Percentiles rank a stretch among this genome's conserved stretches.
Evolutionary conservation across 495 filamentous ascomycete genomes (phyloP).

Genomic region (Lepraria neglecta): DNA sequence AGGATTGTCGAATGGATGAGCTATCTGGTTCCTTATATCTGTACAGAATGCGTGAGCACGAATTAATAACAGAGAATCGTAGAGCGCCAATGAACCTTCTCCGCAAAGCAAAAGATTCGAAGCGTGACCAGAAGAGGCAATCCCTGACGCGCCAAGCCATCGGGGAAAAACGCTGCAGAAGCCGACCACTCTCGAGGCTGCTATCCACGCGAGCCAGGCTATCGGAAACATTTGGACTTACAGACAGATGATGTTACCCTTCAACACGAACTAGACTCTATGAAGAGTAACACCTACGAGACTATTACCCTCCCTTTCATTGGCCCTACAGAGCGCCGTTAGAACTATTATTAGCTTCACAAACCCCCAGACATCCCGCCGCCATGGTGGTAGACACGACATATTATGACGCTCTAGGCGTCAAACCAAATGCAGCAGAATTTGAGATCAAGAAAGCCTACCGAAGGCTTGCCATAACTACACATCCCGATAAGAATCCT

Average conservation of each 20-base stretch:
- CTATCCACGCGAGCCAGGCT: neutral
- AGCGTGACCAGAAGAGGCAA: neutral
- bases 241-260: neutral
- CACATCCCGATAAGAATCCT: slow-evolving; percentile 94
- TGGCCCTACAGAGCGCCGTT: neutral
- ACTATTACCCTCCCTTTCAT: neutral
- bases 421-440: slow-evolving; percentile 81
- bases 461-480: slow-evolving; percentile 82
- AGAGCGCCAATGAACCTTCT: slow-evolving; percentile 8
- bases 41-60: neutral
- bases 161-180: neutral
- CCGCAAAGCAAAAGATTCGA: slow-evolving; percentile 5
- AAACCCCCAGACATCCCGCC: slow-evolving; percentile 40
- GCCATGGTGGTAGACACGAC: slow-evolving; percentile 77
- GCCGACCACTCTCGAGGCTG: slow-evolving; percentile 15
- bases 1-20: neutral
- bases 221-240: neutral
- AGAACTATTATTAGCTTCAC: neutral
- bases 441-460: slow-evolving; percentile 99
- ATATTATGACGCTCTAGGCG: slow-evolving; percentile 88
- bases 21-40: neutral
- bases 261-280: neutral
- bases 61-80: neutral
- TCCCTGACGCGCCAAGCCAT: slow-evolving; percentile 1
- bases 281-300: neutral